Evolutionary conservation across 345 rosid species (phyloP).

Genomic region (Cardamine resedifolia): DNA sequence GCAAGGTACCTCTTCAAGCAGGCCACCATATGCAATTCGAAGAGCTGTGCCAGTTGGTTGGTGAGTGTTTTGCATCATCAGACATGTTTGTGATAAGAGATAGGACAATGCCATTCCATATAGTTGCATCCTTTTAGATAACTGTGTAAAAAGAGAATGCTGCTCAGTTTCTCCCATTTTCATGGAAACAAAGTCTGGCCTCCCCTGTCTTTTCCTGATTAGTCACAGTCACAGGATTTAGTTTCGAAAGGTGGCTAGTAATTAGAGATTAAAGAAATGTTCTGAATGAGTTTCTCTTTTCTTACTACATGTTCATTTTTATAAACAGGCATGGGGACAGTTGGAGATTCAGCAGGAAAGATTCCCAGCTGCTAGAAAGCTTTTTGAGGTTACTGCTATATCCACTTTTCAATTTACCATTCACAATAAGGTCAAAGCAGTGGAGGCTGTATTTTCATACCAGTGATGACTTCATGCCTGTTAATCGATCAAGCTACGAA

Average conservation of each 20-base stretch:
- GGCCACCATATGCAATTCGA: constrained; percentile 87
- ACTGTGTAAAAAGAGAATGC: neutral
- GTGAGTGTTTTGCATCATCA: constrained; percentile 54
- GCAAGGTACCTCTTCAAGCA: constrained; percentile 79
- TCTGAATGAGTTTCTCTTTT: constrained; percentile 12
- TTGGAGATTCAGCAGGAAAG: constrained; percentile 87
- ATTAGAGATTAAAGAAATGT: neutral
- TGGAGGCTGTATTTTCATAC: constrained; percentile 8
- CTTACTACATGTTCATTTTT: constrained; percentile 10
- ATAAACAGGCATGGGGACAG: constrained; percentile 89
- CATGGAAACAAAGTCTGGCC: neutral
- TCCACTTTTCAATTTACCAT: neutral
- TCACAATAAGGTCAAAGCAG: constrained; percentile 2
- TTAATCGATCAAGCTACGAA: constrained; percentile 4
- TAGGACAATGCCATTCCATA: neutral
- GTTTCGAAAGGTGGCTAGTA: neutral
- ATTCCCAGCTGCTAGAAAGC: constrained; percentile 63
- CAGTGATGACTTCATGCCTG: neutral
- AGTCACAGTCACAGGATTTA: neutral
- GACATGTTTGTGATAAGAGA: neutral
- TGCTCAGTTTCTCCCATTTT: neutral
- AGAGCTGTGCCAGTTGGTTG: constrained; percentile 98
- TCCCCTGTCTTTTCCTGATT: neutral
- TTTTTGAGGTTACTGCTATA: constrained; percentile 69
- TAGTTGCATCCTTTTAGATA: neutral